Evolutionary conservation across 2,329 filamentous ascomycete species (phyloP).

Genomic region (Immersiporthe knoxdaviesiana): DNA sequence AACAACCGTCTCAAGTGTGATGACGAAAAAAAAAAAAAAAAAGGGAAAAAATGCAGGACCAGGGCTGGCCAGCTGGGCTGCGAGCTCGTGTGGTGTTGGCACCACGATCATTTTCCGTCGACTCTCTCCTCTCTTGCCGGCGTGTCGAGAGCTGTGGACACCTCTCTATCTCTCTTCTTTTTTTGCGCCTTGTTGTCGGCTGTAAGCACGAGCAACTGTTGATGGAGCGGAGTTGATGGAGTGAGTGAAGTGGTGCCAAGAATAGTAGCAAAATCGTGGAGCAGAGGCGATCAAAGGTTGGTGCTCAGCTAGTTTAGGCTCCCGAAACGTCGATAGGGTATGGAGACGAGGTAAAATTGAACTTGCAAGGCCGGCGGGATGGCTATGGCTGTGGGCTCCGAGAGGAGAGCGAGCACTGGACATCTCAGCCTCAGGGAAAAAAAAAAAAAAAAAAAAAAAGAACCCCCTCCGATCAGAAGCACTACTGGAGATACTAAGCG

Average conservation of each 20-base stretch:
- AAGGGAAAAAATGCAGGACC: not conserved
- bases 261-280: constrained; percentile 13
- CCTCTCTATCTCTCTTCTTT: too few species aligned
- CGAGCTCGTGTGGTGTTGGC: not conserved
- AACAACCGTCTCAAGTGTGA: constrained; percentile 6
- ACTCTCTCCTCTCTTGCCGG: not conserved
- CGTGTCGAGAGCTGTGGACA: not conserved
- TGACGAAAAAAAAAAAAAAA: not conserved
- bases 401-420: constrained; percentile 21
- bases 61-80: not conserved
- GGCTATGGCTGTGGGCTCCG: constrained; percentile 18
- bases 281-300: constrained; percentile 16
- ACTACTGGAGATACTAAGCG: constrained; percentile 21
- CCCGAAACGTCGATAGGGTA: constrained; percentile 22
- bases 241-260: constrained; percentile 7
- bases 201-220: not conserved
- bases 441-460: not conserved
- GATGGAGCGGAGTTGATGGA: not conserved
- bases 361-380: not conserved
- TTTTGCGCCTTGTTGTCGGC: not conserved
- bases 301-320: constrained; percentile 26
- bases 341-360: constrained; percentile 10
- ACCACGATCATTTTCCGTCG: not conserved
- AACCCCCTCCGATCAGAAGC: constrained; percentile 19
- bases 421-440: constrained; percentile 26